Percentiles rank a stretch among this genome's conserved stretches.
Evolutionary conservation across 305 asterid genomes (phyloP).

Genomic region (Fraxinus latifolia): DNA sequence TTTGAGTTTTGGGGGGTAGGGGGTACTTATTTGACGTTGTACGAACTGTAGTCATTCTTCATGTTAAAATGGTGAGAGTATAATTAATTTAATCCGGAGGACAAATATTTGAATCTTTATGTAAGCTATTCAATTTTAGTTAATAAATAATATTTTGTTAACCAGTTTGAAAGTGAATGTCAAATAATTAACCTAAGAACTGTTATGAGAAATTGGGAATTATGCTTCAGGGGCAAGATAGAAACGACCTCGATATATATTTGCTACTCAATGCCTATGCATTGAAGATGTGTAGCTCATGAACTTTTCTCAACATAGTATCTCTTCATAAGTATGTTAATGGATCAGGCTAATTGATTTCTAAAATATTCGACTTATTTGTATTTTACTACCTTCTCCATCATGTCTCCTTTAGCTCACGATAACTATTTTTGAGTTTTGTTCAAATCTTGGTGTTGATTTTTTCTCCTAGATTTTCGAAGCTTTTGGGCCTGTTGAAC

Average conservation of each 20-base stretch:
- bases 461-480: conserved; percentile 65
- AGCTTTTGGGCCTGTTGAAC: conserved; percentile 97
- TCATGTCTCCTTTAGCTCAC: background rate
- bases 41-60: background rate
- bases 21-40: background rate
- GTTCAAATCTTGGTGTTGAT: background rate
- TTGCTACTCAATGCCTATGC: background rate
- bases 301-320: background rate
- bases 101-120: background rate
- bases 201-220: background rate
- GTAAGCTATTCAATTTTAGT: background rate
- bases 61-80: background rate
- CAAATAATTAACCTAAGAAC: background rate
- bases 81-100: background rate
- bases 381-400: background rate
- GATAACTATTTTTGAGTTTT: background rate
- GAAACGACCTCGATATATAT: background rate
- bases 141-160: background rate
- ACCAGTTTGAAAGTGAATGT: background rate
- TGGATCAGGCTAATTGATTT: background rate
- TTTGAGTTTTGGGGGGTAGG: background rate
- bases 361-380: background rate
- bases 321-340: background rate
- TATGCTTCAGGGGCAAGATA: background rate
- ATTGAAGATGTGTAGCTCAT: background rate